Conservation (phyloP, 306 rosid species). For the Rosa lucieae region DNA sequence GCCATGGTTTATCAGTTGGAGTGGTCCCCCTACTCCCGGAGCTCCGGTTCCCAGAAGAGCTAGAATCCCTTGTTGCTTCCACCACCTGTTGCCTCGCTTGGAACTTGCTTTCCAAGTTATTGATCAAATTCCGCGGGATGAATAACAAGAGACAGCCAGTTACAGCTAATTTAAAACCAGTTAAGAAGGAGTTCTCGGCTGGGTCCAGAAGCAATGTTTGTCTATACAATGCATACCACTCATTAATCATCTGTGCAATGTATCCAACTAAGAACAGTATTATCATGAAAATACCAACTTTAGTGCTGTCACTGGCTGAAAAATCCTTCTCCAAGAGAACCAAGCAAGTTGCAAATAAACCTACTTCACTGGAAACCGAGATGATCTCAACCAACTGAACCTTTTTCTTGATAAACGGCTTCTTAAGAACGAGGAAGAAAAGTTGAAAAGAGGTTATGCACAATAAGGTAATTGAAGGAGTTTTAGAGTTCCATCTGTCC, state of each 20-base stretch:
- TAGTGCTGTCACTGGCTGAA: constrained; percentile 40
- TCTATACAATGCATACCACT: constrained; percentile 72
- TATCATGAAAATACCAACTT: constrained; percentile 59
- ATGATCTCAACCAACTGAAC: constrained; percentile 85
- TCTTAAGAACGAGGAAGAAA: constrained; percentile 82
- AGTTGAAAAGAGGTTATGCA: constrained; percentile 72
- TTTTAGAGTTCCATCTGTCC: constrained; percentile 42
- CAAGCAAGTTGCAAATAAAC: constrained; percentile 48
- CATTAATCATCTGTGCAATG: constrained; percentile 56
- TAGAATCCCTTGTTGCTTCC: constrained; percentile 24
- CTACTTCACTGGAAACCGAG: constrained; percentile 56
- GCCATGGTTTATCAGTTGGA: constrained; percentile 64
- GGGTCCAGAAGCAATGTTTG: constrained; percentile 64
- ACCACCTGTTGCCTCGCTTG: constrained; percentile 33
- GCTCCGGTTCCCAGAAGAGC: constrained; percentile 24
- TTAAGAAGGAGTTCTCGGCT: constrained; percentile 47
- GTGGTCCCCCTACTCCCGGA: constrained; percentile 50
- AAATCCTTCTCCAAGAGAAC: constrained; percentile 48
- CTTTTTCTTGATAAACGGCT: constrained; percentile 87
- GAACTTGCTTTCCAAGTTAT: constrained; percentile 53
- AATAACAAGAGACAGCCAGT: constrained; percentile 58
- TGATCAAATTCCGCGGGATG: constrained; percentile 51
- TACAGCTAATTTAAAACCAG: constrained; percentile 60
- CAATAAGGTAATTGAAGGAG: constrained; percentile 48
- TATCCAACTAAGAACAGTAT: constrained; percentile 61